phyloP scores from a whole-genome alignment of 2,329 filamentous ascomycete genomes.

The Epichloe amarillans region DNA sequence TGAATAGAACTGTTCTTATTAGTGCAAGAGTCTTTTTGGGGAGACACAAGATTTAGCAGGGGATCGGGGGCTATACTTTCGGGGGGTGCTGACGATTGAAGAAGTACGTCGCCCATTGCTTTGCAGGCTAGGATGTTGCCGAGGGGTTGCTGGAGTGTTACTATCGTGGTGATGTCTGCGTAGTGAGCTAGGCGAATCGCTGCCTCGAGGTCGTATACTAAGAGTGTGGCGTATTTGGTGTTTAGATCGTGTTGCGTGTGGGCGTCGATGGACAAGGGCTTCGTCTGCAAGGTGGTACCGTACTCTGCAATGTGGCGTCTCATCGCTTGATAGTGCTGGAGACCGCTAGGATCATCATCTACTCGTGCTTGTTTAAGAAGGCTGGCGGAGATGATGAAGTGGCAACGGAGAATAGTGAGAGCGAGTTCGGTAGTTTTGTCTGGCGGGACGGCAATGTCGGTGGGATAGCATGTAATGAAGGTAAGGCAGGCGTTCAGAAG shows the following conservation, averaged over 20 bases:
- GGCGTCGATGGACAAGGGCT: slow-evolving; percentile 21
- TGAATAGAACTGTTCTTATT: slow-evolving; percentile 30
- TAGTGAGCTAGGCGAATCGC: slow-evolving; percentile 53
- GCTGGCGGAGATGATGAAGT: slow-evolving; percentile 50
- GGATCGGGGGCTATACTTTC: slow-evolving; percentile 25
- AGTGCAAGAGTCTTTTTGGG: not conserved
- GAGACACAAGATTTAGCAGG: too few species aligned
- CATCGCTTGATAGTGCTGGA: slow-evolving; percentile 48
- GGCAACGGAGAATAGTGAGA: slow-evolving; percentile 49
- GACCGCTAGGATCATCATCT: slow-evolving; percentile 28
- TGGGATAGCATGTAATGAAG: slow-evolving; percentile 38
- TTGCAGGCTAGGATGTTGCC: slow-evolving; percentile 37
- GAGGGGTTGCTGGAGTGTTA: slow-evolving; percentile 36
- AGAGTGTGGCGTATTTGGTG: slow-evolving; percentile 50
- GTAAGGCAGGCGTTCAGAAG: slow-evolving; percentile 41
- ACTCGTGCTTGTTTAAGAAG: slow-evolving; percentile 1
- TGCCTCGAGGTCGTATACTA: slow-evolving; percentile 71
- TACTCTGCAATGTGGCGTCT: slow-evolving; percentile 40
- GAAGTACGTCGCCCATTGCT: slow-evolving; percentile 51
- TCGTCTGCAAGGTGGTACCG: not conserved
- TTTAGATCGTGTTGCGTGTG: slow-evolving; percentile 37
- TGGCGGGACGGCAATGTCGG: slow-evolving; percentile 15
- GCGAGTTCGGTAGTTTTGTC: not conserved
- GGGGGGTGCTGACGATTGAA: slow-evolving; percentile 37
- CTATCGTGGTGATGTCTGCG: slow-evolving; percentile 49